phyloP scores from a whole-genome alignment of 2,329 filamentous ascomycete species.

The Ophiosphaerella narmari region DNA sequence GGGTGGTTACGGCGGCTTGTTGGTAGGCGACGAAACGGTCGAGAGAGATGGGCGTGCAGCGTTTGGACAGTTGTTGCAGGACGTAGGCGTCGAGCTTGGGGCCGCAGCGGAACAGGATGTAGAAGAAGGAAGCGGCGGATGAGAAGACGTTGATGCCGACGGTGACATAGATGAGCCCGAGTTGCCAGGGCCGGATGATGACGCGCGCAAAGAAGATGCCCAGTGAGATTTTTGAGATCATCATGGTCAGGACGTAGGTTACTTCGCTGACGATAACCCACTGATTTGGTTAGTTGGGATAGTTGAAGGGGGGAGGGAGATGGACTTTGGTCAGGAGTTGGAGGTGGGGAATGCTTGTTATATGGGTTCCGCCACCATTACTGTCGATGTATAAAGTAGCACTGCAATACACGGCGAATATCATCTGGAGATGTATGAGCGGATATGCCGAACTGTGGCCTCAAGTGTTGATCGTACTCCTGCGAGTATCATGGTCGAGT shows the following conservation, averaged over 20 bases:
- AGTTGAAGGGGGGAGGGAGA: too few species aligned
- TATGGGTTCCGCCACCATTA: constrained; percentile 41
- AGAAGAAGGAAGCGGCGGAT: constrained; percentile 52
- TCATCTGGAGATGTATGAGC: constrained; percentile 23
- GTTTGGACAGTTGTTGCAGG: constrained; percentile 37
- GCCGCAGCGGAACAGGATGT: constrained; percentile 58
- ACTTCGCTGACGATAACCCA: constrained; percentile 43
- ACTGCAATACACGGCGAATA: constrained; percentile 41
- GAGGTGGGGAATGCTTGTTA: constrained; percentile 28
- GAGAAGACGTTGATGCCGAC: constrained; percentile 46
- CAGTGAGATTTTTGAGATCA: constrained; percentile 51
- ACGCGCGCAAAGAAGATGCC: constrained; percentile 53
- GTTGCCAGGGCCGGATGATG: constrained; percentile 48
- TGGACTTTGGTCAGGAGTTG: constrained; percentile 34
- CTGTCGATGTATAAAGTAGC: constrained; percentile 32
- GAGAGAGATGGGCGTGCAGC: constrained; percentile 50
- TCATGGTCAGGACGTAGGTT: constrained; percentile 48
- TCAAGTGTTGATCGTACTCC: constrained; percentile 30
- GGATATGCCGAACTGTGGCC: background rate
- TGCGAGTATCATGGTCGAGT: constrained; percentile 48
- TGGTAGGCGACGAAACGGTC: constrained; percentile 59
- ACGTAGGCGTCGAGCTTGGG: constrained; percentile 33
- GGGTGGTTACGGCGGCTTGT: constrained; percentile 34
- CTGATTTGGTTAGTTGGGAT: constrained; percentile 20
- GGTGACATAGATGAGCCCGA: constrained; percentile 39